Evolutionary conservation across 2,329 filamentous ascomycete genomes (phyloP).

Genomic region (Neonectria coccinea): DNA sequence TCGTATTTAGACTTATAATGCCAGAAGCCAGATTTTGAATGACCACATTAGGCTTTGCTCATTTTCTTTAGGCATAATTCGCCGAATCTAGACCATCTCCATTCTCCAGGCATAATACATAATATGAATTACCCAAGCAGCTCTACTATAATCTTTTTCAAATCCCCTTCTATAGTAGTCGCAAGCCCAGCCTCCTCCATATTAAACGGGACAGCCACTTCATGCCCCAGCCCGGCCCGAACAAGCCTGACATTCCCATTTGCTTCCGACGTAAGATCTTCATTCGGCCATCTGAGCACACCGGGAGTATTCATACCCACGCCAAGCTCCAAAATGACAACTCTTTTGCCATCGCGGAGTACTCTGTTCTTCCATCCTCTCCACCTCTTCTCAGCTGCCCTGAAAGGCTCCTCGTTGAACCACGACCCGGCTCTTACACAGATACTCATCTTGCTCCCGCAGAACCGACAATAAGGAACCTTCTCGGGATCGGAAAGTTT

Average conservation of each 20-base stretch:
- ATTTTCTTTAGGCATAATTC: too few relatives aligned
- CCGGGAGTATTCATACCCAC: conserved; percentile 42
- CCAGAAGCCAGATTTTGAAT: too few relatives aligned
- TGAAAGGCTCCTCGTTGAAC: conserved; percentile 37
- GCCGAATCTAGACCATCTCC: too few relatives aligned
- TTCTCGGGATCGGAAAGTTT: conserved; percentile 28
- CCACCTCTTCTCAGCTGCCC: conserved; percentile 30
- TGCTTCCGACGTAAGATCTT: conserved; percentile 31
- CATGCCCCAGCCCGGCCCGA: conserved; percentile 34
- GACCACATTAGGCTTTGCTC: too few relatives aligned
- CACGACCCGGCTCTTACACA: conserved; percentile 37
- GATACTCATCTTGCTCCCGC: conserved; percentile 38
- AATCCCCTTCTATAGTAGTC: conserved; percentile 38
- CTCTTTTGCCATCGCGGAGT: conserved; percentile 20
- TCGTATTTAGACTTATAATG: too few relatives aligned
- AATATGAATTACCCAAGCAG: conserved; percentile 11
- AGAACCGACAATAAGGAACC: conserved; percentile 33
- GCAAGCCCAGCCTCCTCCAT: conserved; percentile 36
- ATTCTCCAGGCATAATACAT: too few relatives aligned
- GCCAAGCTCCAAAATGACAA: conserved; percentile 40
- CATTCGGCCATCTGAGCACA: conserved; percentile 41
- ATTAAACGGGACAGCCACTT: conserved; percentile 38
- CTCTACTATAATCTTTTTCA: conserved; percentile 17
- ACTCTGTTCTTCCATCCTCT: conserved; percentile 23
- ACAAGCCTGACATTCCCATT: conserved; percentile 34